These are phyloP conservation scores for Henckelia pumila DNA, from an alignment of 257 asterid species.

Conservation along the genomic window DNA sequence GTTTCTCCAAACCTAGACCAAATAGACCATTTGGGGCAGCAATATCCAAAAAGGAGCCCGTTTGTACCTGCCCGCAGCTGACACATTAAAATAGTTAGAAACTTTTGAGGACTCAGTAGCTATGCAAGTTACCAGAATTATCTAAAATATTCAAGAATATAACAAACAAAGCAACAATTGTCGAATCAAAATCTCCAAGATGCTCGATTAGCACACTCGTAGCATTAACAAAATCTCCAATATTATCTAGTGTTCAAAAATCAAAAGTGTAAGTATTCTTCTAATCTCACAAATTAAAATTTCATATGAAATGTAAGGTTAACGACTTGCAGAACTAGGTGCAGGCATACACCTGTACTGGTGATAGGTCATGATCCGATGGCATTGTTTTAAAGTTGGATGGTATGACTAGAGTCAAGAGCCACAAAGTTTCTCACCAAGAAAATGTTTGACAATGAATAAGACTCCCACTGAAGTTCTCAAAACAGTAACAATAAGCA, in stretches of 20 bases:
- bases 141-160: too few relatives aligned
- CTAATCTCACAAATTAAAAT: constrained; percentile 2
- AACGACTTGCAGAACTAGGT: constrained; percentile 11
- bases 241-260: too few relatives aligned
- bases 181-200: too few relatives aligned
- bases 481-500: constrained; percentile 13
- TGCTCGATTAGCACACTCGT: too few relatives aligned
- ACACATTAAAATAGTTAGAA: constrained; percentile 30
- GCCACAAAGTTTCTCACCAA: not conserved
- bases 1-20: constrained; percentile 81
- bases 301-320: constrained; percentile 1
- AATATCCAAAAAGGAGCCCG: constrained; percentile 70
- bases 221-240: too few relatives aligned
- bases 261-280: not conserved
- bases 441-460: constrained; percentile 3
- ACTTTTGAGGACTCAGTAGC: constrained; percentile 3
- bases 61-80: constrained; percentile 87
- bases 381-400: not conserved
- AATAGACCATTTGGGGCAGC: constrained; percentile 87
- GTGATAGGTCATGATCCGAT: too few relatives aligned
- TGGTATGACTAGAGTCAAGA: constrained; percentile 3
- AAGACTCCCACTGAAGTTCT: not conserved
- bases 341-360: too few relatives aligned
- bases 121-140: not conserved
- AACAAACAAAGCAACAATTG: too few relatives aligned